These are phyloP conservation scores for Leucaena leucocephala DNA, from an alignment of 306 rosid species.

Conservation along the genomic window DNA sequence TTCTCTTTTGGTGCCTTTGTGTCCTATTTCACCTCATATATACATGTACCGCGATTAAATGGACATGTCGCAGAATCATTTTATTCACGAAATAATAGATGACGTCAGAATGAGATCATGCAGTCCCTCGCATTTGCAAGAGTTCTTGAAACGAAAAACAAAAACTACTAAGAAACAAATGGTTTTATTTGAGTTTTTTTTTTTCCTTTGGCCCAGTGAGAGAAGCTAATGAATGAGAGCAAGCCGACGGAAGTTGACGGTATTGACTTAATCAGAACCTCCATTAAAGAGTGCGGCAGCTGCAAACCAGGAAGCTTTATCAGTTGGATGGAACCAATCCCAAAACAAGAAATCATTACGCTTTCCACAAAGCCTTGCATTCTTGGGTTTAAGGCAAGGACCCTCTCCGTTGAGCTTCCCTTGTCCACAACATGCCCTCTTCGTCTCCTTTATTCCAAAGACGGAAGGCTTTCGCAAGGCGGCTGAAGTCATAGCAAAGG, in stretches of 20 bases:
- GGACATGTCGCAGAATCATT: too few species aligned
- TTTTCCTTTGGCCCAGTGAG: too few species aligned
- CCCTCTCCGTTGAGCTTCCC: conserved; percentile 40
- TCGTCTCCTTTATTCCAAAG: conserved; percentile 38
- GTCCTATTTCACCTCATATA: too few species aligned
- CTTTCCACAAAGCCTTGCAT: conserved; percentile 29
- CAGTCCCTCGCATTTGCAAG: too few species aligned
- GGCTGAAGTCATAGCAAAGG: conserved; percentile 32
- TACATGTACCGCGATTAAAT: too few species aligned
- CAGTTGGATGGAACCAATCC: conserved; percentile 64
- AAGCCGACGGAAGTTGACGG: conserved; percentile 45
- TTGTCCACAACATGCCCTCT: conserved; percentile 60
- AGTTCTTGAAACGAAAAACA: too few species aligned
- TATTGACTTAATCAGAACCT: background rate
- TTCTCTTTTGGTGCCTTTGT: too few species aligned
- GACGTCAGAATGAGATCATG: too few species aligned
- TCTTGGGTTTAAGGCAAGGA: conserved; percentile 22
- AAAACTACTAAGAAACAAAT: background rate
- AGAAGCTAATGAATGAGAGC: background rate
- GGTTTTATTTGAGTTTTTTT: too few species aligned
- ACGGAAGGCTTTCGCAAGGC: background rate
- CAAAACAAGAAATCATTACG: conserved; percentile 47
- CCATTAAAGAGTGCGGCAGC: conserved; percentile 19
- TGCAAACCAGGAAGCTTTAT: conserved; percentile 33
- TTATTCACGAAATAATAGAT: too few species aligned